Evolutionary conservation across 441 rosid genomes (phyloP), one percentile per base, ranked within the genome.

Genomic region (Pelargonium cotyledonis): DNA sequence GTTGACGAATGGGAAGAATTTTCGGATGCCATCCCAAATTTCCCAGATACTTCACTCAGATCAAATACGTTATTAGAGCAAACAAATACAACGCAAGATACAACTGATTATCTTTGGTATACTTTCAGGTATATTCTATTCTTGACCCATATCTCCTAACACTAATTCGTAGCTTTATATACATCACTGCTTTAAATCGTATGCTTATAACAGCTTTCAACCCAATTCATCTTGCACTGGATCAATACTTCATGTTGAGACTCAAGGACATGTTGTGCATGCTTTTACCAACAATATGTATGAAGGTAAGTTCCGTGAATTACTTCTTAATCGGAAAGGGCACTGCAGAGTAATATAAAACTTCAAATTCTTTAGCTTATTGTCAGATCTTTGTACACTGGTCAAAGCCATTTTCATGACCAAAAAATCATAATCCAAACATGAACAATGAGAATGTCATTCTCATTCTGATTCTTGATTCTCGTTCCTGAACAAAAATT

Each of bases 81-180:
- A 14, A 88, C 81, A 75, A 86, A 85, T 43, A 68, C 81, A 68
- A 88, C 91, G 5, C 81, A 88, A 63, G 91, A 86, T 75, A 67
- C 65, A 72, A 76, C 83, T 8, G 94, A 88, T 73, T 86, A 86
- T 69, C 89, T 88, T 68, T 88, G 94, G 91, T 86, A 85, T 67
- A 76, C 93, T 35, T 67, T 72, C 76, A 85, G 89, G 93, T 86
- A 74, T 44, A 6, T 73, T 49, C 55, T n/a, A 26, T 46, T 70
- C 1, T 53, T 53, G 15, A 7, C 19, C 15, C 60, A 47, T 47
- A 47, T 47, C 55, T 11, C 55, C 15, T 11, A 11, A 47, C 55
- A 47, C 4, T 47, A 47, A 47, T 9, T 2, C 16, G 15, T n/a
- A 11, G 1, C 9, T n/a, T 14, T 16, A 53, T 7, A 53, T 10